phyloP scores from a whole-genome alignment of 257 asterid genomes.

The Gentiana macrophylla region DNA sequence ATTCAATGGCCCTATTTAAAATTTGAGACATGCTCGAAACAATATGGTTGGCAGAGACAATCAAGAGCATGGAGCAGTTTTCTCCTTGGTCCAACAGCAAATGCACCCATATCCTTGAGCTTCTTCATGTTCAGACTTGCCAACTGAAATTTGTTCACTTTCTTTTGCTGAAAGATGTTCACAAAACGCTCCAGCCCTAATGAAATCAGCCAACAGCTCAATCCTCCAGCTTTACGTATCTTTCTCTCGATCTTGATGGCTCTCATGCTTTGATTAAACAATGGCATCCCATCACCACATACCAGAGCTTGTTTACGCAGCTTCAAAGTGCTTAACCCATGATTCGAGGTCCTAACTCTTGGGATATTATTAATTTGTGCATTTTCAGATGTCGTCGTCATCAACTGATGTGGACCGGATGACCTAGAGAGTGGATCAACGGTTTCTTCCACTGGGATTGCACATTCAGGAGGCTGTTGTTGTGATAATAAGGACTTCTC shows the following conservation, averaged over 20 bases:
- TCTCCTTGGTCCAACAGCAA: slow-evolving; percentile 86
- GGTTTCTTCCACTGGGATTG: slow-evolving; percentile 12
- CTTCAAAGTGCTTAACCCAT: slow-evolving; percentile 13
- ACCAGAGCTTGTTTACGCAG: slow-evolving; percentile 25
- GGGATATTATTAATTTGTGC: slow-evolving; percentile 16
- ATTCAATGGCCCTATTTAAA: no score
- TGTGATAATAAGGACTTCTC: slow-evolving; percentile 27
- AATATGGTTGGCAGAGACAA: slow-evolving; percentile 83
- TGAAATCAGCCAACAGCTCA: slow-evolving; percentile 76
- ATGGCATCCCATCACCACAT: slow-evolving; percentile 21
- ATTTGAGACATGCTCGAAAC: slow-evolving; percentile 29
- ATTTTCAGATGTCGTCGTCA: slow-evolving; percentile 20
- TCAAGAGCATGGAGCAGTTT: slow-evolving; percentile 89
- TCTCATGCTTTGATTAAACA: slow-evolving; percentile 48
- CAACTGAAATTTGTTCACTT: slow-evolving; percentile 54
- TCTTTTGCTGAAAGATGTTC: slow-evolving; percentile 42
- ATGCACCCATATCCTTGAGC: slow-evolving; percentile 82
- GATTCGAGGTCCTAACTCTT: slow-evolving; percentile 14
- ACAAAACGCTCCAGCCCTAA: slow-evolving; percentile 63
- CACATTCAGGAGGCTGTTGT: slow-evolving; percentile 18
- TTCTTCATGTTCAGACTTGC: slow-evolving; percentile 70
- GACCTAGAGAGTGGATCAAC: slow-evolving; percentile 23
- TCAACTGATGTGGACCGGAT: slow-evolving; percentile 17
- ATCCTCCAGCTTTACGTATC: slow-evolving; percentile 66
- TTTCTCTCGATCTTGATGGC: slow-evolving; percentile 49